These are phyloP conservation scores for Cercospora berteroae DNA, from an alignment of 2,329 filamentous ascomycete species.

Conservation along the genomic window DNA sequence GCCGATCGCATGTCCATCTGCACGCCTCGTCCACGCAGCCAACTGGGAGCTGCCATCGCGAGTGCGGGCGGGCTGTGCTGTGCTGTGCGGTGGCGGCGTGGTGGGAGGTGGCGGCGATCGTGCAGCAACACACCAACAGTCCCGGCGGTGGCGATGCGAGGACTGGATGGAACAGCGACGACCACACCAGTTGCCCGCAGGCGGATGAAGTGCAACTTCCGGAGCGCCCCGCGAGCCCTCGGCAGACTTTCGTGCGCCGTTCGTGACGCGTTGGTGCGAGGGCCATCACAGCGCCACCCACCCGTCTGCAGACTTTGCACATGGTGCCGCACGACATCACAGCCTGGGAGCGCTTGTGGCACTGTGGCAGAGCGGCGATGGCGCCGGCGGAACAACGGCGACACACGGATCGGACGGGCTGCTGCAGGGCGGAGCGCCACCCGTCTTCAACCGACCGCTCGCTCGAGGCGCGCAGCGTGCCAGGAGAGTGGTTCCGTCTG, in stretches of 20 bases:
- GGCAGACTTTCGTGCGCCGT: not conserved
- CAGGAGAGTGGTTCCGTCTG: slow-evolving; percentile 11
- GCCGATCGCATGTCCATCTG: not conserved
- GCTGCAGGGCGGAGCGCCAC: slow-evolving; percentile 5
- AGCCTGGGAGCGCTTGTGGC: slow-evolving; percentile 5
- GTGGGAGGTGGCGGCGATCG: not conserved
- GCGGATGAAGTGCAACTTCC: not conserved
- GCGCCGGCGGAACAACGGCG: not conserved
- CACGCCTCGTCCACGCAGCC: not conserved
- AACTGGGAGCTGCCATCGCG: not conserved
- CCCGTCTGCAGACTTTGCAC: not conserved
- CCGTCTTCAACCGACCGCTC: slow-evolving; percentile 2
- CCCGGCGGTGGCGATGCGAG: not conserved
- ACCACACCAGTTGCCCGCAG: not conserved
- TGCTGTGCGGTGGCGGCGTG: not conserved
- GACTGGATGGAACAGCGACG: not conserved
- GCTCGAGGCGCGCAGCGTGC: not conserved
- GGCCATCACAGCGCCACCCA: slow-evolving; percentile 12
- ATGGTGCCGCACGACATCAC: not conserved
- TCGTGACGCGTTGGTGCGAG: not conserved
- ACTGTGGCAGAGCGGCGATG: not conserved
- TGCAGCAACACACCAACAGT: not conserved
- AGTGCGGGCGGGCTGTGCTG: not conserved
- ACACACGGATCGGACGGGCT: slow-evolving; percentile 1
- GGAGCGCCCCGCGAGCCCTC: not conserved